Conservation (phyloP, 2,329 filamentous ascomycete species). For the Fusarium coicis region DNA sequence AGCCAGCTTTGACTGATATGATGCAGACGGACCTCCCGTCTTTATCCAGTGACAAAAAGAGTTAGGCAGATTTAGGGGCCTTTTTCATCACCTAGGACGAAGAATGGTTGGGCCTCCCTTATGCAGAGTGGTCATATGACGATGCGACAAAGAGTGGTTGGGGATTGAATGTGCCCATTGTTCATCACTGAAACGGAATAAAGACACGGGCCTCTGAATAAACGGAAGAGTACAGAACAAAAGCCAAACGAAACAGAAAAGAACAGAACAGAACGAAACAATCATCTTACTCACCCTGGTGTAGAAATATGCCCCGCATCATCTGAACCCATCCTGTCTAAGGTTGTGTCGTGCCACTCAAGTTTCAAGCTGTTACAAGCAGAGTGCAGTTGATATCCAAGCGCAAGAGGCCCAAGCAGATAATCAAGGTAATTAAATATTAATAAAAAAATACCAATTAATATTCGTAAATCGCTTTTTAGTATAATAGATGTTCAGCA, state of each 20-base stretch:
- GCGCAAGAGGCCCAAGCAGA: background rate
- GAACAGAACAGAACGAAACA: constrained; percentile 13
- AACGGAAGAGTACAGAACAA: background rate
- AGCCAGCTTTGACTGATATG: background rate
- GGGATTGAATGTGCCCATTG: background rate
- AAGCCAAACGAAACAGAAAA: constrained; percentile 13
- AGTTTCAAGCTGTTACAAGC: constrained; percentile 31
- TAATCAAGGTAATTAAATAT: background rate
- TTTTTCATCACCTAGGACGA: background rate
- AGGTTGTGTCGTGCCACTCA: constrained; percentile 38
- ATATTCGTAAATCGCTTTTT: background rate
- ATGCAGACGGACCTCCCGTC: background rate
- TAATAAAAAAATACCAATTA: background rate
- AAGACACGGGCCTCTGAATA: constrained; percentile 10
- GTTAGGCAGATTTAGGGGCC: background rate
- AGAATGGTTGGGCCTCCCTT: background rate
- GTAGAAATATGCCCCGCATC: constrained; percentile 34
- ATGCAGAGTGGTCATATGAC: constrained; percentile 27
- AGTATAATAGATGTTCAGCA: background rate
- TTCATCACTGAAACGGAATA: background rate
- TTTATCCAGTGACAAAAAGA: background rate
- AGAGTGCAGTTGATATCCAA: background rate
- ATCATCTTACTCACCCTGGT: constrained; percentile 30
- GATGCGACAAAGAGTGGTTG: background rate
- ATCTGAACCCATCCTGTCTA: constrained; percentile 40